Conservation (phyloP, 2,329 filamentous ascomycete species). For the Colletotrichum sp. region DNA sequence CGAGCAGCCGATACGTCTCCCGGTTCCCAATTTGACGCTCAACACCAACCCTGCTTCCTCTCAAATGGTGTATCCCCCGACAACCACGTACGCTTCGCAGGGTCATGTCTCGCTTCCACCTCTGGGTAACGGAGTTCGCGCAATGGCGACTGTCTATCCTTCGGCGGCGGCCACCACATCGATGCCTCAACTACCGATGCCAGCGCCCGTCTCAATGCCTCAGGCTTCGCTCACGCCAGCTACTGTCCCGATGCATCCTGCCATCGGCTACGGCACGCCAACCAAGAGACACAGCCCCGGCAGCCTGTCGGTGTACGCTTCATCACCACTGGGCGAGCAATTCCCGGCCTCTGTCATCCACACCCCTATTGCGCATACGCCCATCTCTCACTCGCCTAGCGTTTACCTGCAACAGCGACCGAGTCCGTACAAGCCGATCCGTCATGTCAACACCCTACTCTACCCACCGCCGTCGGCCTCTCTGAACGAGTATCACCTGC, state of each 20-base stretch:
- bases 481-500: constrained; percentile 74
- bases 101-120: constrained; percentile 65
- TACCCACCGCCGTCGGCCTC: constrained; percentile 84
- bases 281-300: constrained; percentile 59
- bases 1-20: constrained; percentile 54
- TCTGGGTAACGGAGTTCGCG: constrained; percentile 63
- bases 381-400: constrained; percentile 82
- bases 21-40: constrained; percentile 74
- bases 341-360: constrained; percentile 59
- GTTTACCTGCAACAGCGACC: constrained; percentile 86
- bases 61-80: constrained; percentile 35
- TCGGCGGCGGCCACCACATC: constrained; percentile 29
- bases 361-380: constrained; percentile 63
- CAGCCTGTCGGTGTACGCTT: constrained; percentile 60
- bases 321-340: constrained; percentile 72
- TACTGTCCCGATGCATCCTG: constrained; percentile 26
- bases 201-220: constrained; percentile 9
- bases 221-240: constrained; percentile 20
- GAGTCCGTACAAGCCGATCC: constrained; percentile 91
- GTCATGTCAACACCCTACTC: constrained; percentile 87
- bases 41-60: constrained; percentile 48
- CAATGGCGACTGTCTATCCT: constrained; percentile 80
- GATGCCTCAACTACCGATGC: constrained; percentile 21
- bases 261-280: constrained; percentile 52
- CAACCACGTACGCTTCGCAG: constrained; percentile 46